Percentiles rank a stretch among this genome's conserved stretches.
These are phyloP conservation scores for Entomortierella beljakovae DNA, from an alignment of 192 early-diverging fungal genomes.

Conservation along the genomic window DNA sequence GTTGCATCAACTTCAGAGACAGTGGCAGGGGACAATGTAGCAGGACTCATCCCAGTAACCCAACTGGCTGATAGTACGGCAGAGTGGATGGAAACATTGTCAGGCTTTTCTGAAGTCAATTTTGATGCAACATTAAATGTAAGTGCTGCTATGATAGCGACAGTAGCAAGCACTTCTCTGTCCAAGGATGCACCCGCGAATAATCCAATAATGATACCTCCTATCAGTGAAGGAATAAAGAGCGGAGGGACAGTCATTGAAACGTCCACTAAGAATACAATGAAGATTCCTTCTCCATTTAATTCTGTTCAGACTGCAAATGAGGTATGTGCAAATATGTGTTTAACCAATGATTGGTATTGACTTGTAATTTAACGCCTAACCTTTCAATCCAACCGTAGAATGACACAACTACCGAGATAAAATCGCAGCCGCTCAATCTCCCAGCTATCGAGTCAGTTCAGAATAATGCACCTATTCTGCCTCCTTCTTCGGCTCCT, in stretches of 20 bases:
- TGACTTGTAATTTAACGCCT: not conserved
- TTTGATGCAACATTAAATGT: conserved; percentile 31
- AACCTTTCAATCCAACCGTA: not conserved
- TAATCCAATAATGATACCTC: conserved; percentile 11
- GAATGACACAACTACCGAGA: not conserved
- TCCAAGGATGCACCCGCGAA: conserved; percentile 6
- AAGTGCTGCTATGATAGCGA: conserved; percentile 13
- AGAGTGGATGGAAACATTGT: conserved; percentile 35
- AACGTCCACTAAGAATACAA: conserved; percentile 8
- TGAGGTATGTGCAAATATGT: conserved; percentile 12
- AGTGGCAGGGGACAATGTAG: not conserved
- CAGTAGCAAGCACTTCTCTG: conserved; percentile 11
- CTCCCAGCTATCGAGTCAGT: not conserved
- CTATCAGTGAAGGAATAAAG: conserved; percentile 3
- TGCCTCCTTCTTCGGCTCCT: not conserved
- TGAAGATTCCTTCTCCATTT: conserved; percentile 23
- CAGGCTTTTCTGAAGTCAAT: conserved; percentile 29
- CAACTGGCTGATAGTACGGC: not conserved
- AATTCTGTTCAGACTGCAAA: conserved; percentile 2
- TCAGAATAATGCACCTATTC: not conserved
- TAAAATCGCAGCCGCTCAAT: conserved; percentile 4
- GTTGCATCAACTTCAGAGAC: not conserved
- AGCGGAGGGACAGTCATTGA: conserved; percentile 5
- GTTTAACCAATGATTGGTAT: not conserved
- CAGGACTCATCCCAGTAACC: not conserved